Base-by-base conservation (phyloP, 1,284 basidiomycete genomes). In the Ceratobasidium theobromae region DNA sequence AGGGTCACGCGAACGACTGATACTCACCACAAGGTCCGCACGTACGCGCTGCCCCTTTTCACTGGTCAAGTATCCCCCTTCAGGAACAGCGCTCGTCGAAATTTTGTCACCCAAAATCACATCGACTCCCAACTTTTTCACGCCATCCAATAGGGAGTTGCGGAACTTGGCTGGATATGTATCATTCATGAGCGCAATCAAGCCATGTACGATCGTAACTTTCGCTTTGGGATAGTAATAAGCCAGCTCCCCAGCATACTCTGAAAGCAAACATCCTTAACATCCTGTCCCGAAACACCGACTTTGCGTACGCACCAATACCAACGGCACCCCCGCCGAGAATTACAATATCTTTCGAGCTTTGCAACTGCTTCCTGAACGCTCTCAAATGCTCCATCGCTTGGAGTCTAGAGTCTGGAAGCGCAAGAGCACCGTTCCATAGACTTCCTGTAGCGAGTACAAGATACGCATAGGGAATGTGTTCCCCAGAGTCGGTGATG, bases 311-410 rank as follows among this genome's bases (percentile, higher is more conserved):
- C 49, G 11, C 66, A 85, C 86, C 86, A 53, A 82, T 74, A 12
- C 83, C 85, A 27, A 87, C 80, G 3, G 86, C 78, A 30, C 86
- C 86, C 40, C 84, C 86, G 32, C 86, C 86, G 2, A 78, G 83
- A 33, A 88, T 74, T 8, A 83, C 78, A 62, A 86, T 77, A 69
- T 81, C 78, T 28, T 77, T 75, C 1, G 85, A 82, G 1, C 74
- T 73, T 46, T 77, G 74, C 67, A 85, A 81, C 53, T 78, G 79
- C 35, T 71, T 70, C 33, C 82, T 77, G 79, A 81, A 83, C 0
- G 73, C 68, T 5, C 70, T 69, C 40, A 86, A 69, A 53, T 79
- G 76, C 16, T 75, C 73, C 16, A 77, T 64, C 9, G 80, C 74
- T 3, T 81, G 79, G 75, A 1, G 72, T 72, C 55, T 49, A 35